Percentiles rank a stretch among this genome's conserved stretches.
These are phyloP conservation scores for Arthromyces matolae DNA, from an alignment of 768 basidiomycete species.

Conservation along the genomic window DNA sequence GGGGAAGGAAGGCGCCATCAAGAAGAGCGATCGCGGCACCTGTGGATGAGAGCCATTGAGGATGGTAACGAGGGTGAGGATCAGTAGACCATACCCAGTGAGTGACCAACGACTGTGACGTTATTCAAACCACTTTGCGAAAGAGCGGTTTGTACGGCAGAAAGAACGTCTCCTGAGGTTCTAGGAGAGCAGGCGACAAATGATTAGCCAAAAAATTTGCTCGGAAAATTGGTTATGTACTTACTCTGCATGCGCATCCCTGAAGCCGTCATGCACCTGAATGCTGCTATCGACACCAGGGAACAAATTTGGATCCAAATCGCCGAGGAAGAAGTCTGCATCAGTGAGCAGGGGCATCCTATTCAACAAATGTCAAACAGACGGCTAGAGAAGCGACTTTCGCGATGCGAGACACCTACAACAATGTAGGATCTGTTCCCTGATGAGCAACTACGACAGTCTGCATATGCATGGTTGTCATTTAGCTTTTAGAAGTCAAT, in stretches of 20 bases:
- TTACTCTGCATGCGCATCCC: slow-evolving; percentile 40
- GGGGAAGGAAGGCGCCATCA: slow-evolving; percentile 50
- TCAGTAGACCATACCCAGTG: slow-evolving; percentile 29
- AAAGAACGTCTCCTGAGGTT: slow-evolving; percentile 36
- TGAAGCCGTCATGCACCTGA: slow-evolving; percentile 50
- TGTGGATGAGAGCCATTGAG: slow-evolving; percentile 11
- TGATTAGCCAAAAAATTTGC: slow-evolving; percentile 24
- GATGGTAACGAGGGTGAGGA: too few species aligned
- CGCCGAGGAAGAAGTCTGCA: slow-evolving; percentile 30
- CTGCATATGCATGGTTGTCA: slow-evolving; percentile 1
- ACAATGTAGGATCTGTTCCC: slow-evolving; percentile 21
- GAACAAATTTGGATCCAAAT: slow-evolving; percentile 40
- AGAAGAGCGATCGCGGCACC: slow-evolving; percentile 40
- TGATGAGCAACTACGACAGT: slow-evolving; percentile 19
- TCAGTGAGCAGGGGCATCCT: slow-evolving; percentile 38
- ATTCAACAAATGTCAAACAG: neutral
- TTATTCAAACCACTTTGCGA: slow-evolving; percentile 28
- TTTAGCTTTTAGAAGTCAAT: neutral
- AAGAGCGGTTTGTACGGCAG: slow-evolving; percentile 41
- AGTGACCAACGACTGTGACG: slow-evolving; percentile 45
- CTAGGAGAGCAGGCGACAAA: slow-evolving; percentile 33
- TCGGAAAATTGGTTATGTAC: slow-evolving; percentile 4
- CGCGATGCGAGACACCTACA: slow-evolving; percentile 19
- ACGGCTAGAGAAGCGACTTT: neutral
- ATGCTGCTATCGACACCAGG: slow-evolving; percentile 42